Percentiles rank a stretch among this genome's conserved stretches.
These are phyloP conservation scores for Chlorella sp. DNA, from an alignment of 139 green algal species.

Conservation along the genomic window DNA sequence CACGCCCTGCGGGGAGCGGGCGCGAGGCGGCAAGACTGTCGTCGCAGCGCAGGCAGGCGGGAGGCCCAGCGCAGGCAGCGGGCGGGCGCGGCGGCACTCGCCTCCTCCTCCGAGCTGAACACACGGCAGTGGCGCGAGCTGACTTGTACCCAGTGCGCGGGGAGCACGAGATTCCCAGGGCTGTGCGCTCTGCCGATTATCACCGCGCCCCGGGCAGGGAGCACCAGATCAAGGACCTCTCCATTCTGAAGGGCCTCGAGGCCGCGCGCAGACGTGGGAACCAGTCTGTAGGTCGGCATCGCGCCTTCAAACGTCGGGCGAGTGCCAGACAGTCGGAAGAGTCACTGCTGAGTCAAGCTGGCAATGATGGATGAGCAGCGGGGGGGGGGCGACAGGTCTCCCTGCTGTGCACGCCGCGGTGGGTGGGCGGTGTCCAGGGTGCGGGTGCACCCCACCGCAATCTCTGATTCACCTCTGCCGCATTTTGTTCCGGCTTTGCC, in stretches of 20 bases:
- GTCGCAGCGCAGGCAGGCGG: background rate
- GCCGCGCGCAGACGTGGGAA: background rate
- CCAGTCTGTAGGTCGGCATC: slow-evolving; percentile 9
- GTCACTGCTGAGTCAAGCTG: too few species aligned
- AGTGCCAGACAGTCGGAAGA: too few species aligned
- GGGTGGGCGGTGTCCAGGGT: too few species aligned
- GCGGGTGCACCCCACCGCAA: too few species aligned
- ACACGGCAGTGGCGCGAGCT: background rate
- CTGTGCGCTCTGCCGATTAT: slow-evolving; percentile 1
- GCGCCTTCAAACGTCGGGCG: too few species aligned
- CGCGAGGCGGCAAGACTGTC: background rate
- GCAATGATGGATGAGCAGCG: too few species aligned
- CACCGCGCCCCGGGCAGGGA: background rate
- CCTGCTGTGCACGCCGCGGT: too few species aligned
- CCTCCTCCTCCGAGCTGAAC: background rate
- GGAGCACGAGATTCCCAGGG: slow-evolving; percentile 1
- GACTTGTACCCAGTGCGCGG: slow-evolving; percentile 22
- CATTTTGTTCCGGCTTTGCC: too few species aligned
- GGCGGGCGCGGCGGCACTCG: background rate
- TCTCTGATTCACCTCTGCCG: too few species aligned
- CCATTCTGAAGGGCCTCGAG: background rate
- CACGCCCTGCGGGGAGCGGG: background rate
- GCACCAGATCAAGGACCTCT: background rate
- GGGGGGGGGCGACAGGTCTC: too few species aligned
- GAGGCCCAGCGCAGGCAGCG: background rate